Base-by-base conservation (phyloP, 2,329 filamentous ascomycete species). In the Dothideomycetidae sp. region DNA sequence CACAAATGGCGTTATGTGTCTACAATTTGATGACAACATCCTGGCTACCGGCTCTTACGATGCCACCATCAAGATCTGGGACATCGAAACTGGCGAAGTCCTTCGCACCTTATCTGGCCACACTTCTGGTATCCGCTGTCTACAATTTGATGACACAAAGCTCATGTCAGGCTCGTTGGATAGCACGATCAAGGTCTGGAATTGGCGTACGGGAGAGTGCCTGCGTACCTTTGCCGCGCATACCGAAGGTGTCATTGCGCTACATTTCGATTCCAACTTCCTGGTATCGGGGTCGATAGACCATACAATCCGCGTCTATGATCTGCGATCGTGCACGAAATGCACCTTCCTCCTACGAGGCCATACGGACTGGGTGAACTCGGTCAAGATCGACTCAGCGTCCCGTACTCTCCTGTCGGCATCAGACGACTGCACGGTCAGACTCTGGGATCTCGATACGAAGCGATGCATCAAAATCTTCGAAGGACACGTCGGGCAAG, bases 21-120 rank as follows among this genome's bases (percentile, higher is more conserved):
- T 80, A 29, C 75, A 80, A 50, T 78, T 98, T 44, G 82, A 92
- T 48, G 86, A 96, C 47, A 83, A 82, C 48, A 81, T 92, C 42
- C 68, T 98, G 35, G 88, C 85, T 5, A 93, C 88, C 1, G 90
- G 90, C 5, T 94, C 86, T 0, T 98, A 98, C 54, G 90, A 98
- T 53, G 73, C 78, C 5, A 94, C 85, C 0, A 84, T 93, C 53
- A 94, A 93, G 55, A 85, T 98, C 12, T 98, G 90, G 90, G 77
- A 96, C 53, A 77, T 93, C 31, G 79, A 93, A 49, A 92, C 80
- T 0, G 84, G 85, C 34, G 70, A 88, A 53, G 82, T 86, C 48
- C 67, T 93, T 5, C 75, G 83, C n/a, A 93, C 85, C 0, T 66
- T 98, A 5, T 67, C 62, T 14, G 90, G 90, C 2, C 90, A 96